These are phyloP conservation scores for Hericium rajendrae DNA, from an alignment of 768 basidiomycete species.

Conservation along the genomic window DNA sequence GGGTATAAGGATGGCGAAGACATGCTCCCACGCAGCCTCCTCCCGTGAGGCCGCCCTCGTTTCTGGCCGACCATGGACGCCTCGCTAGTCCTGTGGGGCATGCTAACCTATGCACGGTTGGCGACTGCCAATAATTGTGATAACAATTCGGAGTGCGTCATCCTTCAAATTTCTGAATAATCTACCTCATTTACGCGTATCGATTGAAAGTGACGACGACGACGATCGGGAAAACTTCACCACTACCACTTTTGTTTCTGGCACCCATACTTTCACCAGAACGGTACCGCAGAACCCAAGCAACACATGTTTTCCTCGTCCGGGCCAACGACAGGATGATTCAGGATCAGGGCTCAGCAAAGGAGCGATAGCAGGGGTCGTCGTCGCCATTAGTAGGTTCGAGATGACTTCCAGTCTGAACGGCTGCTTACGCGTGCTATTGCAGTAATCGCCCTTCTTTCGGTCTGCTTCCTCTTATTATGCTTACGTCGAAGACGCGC, in stretches of 20 bases:
- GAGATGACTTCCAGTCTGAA: too few species aligned
- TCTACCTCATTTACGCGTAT: not conserved
- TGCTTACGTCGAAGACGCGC: too few species aligned
- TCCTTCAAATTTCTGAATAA: not conserved
- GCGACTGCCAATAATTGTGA: not conserved
- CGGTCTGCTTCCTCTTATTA: too few species aligned
- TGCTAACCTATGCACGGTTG: not conserved
- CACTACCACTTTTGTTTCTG: conserved; percentile 2
- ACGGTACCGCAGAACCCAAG: not conserved
- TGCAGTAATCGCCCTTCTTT: too few species aligned
- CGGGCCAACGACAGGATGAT: not conserved
- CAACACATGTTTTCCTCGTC: too few species aligned
- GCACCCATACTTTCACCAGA: not conserved
- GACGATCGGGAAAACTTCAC: not conserved
- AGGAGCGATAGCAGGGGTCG: conserved; percentile 19
- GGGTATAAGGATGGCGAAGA: too few species aligned
- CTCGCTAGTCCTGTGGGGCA: not conserved
- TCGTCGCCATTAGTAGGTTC: conserved; percentile 18
- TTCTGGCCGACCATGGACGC: not conserved
- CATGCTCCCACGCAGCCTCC: too few species aligned
- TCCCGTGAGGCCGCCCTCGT: too few species aligned
- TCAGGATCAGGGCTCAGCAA: conserved; percentile 1
- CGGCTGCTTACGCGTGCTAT: too few species aligned
- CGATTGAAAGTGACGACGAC: conserved; percentile 1
- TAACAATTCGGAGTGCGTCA: not conserved